Base-by-base conservation (phyloP, 306 rosid genomes). In the Quercus wislizeni region DNA sequence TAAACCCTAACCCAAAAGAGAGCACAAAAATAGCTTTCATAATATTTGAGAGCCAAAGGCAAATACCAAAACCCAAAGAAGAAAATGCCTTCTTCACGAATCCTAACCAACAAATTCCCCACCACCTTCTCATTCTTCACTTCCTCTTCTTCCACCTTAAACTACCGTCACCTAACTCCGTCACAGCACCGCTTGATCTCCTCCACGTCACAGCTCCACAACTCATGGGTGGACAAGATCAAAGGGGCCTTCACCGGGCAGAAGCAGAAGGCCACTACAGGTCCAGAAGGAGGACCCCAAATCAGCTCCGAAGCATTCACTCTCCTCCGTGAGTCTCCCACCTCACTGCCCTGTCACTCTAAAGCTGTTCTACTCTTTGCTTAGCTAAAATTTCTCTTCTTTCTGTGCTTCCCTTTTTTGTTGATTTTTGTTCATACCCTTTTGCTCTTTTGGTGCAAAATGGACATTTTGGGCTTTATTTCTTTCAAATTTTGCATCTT, bases 161-260 rank as follows among this genome's bases (percentile, higher is more conserved):
- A 46, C 17, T 41, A 75, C 46, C 46, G 43, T 74, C 52, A 59
- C 63, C 75, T n/a, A 10, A 69, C 52, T 79, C 80, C 67, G 25
- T 69, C 74, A 25, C 88, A 85, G n/a, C 21, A 49, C 78, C 93
- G 99, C 2, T 79, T 85, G 76, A 88, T 94, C 62, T 90, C 59
- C 92, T 85, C 82, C 46, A 88, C 97, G 20, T 33, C 85, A 31
- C 92, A 81, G 28, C 84, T 92, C 15, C 88, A 87, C 2, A 75
- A 52, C 78, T 91, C 95, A 83, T 95, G 97, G 99, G 73, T 91
- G 85, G 76, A 85, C 69, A 92, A 83, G 93, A 79, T 92, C 51
- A 94, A 92, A 86, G 93, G 88, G 11, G 94, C 77, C 87, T 82
- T 94, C 79, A 90, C 97, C 14, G 97, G 97, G 31, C 14, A 49